phyloP scores from a whole-genome alignment of 1,139 yeast genomes.

The Starmera stellimalicola region DNA sequence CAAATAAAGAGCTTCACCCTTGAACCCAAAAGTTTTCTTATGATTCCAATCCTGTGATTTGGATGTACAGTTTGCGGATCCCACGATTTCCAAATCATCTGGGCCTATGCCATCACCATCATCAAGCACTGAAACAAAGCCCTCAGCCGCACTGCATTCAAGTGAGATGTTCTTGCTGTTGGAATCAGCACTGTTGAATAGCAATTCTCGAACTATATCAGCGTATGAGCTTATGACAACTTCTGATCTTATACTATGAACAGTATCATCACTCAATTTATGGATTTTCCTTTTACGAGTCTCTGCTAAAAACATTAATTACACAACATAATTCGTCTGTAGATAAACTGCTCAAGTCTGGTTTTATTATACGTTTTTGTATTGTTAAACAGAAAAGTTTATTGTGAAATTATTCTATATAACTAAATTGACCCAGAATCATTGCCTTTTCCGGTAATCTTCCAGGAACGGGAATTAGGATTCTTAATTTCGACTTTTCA shows the following conservation, averaged over 20 bases:
- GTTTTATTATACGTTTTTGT: slow-evolving; percentile 9
- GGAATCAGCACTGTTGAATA: slow-evolving; percentile 49
- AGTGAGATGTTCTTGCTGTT: slow-evolving; percentile 33
- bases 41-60: slow-evolving; percentile 27
- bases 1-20: slow-evolving; percentile 40
- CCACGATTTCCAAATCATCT: slow-evolving; percentile 36
- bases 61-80: slow-evolving; percentile 35
- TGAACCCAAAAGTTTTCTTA: slow-evolving; percentile 25
- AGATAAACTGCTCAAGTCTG: too few species aligned
- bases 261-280: too few species aligned
- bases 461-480: slow-evolving; percentile 84
- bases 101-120: slow-evolving; percentile 47
- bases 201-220: slow-evolving; percentile 31
- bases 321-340: too few species aligned
- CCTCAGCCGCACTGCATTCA: slow-evolving; percentile 27
- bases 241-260: slow-evolving; percentile 24
- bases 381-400: neutral
- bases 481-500: slow-evolving; percentile 55
- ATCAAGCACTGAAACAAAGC: slow-evolving; percentile 37
- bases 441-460: slow-evolving; percentile 64
- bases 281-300: too few species aligned
- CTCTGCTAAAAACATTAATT: too few species aligned
- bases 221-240: slow-evolving; percentile 17
- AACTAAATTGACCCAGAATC: slow-evolving; percentile 59
- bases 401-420: slow-evolving; percentile 39